Evolutionary conservation across 768 basidiomycete genomes (phyloP).

Genomic region (Leccinum barrowsii): DNA sequence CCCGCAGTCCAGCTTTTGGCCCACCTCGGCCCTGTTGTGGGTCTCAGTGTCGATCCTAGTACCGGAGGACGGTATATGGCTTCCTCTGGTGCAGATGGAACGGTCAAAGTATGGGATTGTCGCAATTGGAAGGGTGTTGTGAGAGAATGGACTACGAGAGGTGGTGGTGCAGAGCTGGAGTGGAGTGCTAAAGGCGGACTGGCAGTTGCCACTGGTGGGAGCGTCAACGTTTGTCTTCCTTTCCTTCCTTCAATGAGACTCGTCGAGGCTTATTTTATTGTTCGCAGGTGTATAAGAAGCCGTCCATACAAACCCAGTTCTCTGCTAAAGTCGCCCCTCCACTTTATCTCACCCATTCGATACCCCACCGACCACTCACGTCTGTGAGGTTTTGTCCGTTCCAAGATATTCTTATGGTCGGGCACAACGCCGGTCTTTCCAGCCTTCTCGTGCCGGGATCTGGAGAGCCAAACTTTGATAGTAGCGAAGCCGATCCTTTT

Average conservation of each 20-base stretch:
- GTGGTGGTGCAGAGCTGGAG: conserved; percentile 63
- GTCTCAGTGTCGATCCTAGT: conserved; percentile 80
- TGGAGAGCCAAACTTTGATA: conserved; percentile 95
- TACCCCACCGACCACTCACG: conserved; percentile 74
- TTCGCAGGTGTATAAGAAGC: conserved; percentile 66
- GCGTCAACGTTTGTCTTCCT: conserved; percentile 62
- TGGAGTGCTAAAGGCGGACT: conserved; percentile 88
- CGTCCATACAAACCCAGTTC: conserved; percentile 58
- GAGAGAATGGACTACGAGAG: conserved; percentile 71
- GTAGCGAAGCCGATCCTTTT: conserved; percentile 90
- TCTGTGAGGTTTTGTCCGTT: conserved; percentile 85
- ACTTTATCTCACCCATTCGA: conserved; percentile 83
- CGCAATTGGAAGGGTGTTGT: conserved; percentile 92
- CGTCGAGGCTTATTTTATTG: neutral
- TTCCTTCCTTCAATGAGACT: neutral
- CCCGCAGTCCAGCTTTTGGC: conserved; percentile 91
- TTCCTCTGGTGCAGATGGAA: conserved; percentile 82
- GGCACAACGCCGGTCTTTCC: conserved; percentile 76
- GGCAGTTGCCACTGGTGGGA: conserved; percentile 78
- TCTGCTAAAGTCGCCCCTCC: conserved; percentile 56
- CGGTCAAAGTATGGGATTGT: conserved; percentile 95
- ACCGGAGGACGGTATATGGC: conserved; percentile 88
- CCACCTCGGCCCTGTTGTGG: conserved; percentile 82
- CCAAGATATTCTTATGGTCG: conserved; percentile 79
- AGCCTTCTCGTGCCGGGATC: conserved; percentile 87